phyloP scores from a whole-genome alignment of 768 basidiomycete species.

The Leccinum longicurvipes region DNA sequence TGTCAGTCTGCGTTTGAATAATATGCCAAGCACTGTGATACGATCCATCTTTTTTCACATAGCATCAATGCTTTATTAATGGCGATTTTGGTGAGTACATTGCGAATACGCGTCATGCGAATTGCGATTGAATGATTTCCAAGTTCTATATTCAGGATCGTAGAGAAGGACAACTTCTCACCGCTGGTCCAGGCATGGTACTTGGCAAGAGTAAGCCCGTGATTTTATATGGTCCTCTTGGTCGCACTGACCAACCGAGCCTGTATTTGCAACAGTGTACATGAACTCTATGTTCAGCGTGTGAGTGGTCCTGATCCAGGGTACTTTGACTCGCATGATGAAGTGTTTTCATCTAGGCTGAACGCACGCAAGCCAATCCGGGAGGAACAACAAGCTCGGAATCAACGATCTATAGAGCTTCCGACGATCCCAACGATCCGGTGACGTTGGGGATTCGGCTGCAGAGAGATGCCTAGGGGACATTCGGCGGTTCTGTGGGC shows the following conservation, averaged over 20 bases:
- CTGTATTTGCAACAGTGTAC: conserved; percentile 11
- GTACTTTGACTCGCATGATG: neutral
- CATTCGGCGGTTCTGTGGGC: neutral
- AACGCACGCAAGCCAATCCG: conserved; percentile 20
- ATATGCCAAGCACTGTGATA: neutral
- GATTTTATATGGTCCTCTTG: neutral
- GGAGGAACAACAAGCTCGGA: conserved; percentile 6
- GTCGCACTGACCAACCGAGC: neutral
- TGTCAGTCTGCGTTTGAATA: conserved; percentile 5
- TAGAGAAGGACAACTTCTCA: neutral
- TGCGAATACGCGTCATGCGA: neutral
- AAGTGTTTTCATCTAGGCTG: neutral
- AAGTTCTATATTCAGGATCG: conserved; percentile 17
- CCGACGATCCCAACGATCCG: neutral
- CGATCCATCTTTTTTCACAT: neutral
- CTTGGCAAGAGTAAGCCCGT: conserved; percentile 18
- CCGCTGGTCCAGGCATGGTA: conserved; percentile 7
- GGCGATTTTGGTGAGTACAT: conserved; percentile 8
- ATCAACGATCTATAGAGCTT: neutral
- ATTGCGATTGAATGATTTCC: neutral
- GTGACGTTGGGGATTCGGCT: neutral
- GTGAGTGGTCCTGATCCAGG: conserved; percentile 10
- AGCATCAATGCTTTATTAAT: conserved; percentile 13
- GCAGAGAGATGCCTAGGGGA: neutral
- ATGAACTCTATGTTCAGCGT: conserved; percentile 24